phyloP scores from a whole-genome alignment of 2,329 filamentous ascomycete species.

The Fusarium coicis region DNA sequence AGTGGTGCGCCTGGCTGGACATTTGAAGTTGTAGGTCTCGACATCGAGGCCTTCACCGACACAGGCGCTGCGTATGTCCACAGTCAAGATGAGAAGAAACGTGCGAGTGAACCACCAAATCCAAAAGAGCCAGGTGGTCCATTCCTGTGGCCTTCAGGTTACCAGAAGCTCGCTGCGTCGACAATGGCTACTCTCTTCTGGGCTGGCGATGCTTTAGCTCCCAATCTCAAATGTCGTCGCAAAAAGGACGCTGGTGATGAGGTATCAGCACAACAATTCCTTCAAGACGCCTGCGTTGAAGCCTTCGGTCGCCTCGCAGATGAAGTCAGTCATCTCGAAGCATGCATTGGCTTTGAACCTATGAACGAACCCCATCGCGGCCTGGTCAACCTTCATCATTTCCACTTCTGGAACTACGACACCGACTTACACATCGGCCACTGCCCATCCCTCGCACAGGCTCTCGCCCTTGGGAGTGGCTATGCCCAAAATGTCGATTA shows the following conservation, averaged over 20 bases:
- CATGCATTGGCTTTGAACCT: conserved; percentile 54
- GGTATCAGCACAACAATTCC: conserved; percentile 45
- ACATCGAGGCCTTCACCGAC: conserved; percentile 50
- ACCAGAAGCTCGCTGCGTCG: conserved; percentile 52
- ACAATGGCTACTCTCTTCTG: conserved; percentile 47
- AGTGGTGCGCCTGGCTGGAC: conserved; percentile 57
- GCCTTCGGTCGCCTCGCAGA: conserved; percentile 51
- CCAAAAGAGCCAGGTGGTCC: conserved; percentile 50
- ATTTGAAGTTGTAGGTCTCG: conserved; percentile 53
- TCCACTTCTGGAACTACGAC: conserved; percentile 55
- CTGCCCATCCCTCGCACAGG: conserved; percentile 52
- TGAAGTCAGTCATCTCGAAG: conserved; percentile 47
- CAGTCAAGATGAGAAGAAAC: conserved; percentile 48
- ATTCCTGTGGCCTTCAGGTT: conserved; percentile 52
- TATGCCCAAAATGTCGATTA: conserved; percentile 51
- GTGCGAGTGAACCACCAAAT: conserved; percentile 40
- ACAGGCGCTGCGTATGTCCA: conserved; percentile 51
- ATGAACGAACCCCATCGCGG: conserved; percentile 57
- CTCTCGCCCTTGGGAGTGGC: conserved; percentile 54
- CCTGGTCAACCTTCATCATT: conserved; percentile 52
- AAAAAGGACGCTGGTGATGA: conserved; percentile 26
- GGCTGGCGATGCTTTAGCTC: conserved; percentile 46
- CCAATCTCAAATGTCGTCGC: conserved; percentile 40
- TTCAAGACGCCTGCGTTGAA: conserved; percentile 49
- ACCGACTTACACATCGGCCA: conserved; percentile 56